A percentile compares a stretch with the other conserved stretches of the same genome.
These are phyloP conservation scores for Auriculariales sp. DNA, from an alignment of 768 basidiomycete species.

Conservation along the genomic window DNA sequence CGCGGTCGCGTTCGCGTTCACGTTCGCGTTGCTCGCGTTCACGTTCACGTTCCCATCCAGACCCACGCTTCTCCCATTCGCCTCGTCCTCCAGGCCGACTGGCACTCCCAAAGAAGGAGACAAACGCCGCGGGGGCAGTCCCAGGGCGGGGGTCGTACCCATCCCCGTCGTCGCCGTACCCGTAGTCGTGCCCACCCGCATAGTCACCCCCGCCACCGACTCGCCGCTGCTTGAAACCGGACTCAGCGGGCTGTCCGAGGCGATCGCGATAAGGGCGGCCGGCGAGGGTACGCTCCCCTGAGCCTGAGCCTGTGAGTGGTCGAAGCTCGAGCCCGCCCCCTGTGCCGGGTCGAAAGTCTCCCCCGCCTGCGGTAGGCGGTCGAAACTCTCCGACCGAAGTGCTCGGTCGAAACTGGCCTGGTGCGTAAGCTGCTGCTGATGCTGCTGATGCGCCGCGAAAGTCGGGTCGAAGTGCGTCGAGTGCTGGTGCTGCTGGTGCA, in stretches of 20 bases:
- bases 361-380: neutral
- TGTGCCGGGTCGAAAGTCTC: neutral
- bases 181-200: constrained; percentile 7
- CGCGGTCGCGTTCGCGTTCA: no score
- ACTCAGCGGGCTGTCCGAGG: no score
- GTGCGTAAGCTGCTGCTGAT: no score
- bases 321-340: neutral
- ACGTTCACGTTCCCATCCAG: constrained; percentile 26
- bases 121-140: constrained; percentile 53
- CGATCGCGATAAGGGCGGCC: no score
- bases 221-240: no score
- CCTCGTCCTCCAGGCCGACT: neutral
- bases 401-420: no score
- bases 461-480: no score
- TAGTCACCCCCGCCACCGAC: no score
- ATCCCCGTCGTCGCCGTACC: neutral
- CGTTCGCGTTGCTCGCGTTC: constrained; percentile 13
- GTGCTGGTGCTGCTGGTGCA: no score
- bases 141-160: constrained; percentile 30
- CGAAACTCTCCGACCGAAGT: neutral
- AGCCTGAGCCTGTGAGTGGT: neutral
- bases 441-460: no score
- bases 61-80: constrained; percentile 6
- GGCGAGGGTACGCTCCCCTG: no score
- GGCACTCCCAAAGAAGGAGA: constrained; percentile 22